Base-by-base conservation (phyloP, 73 alveolate species). In the Uronychia setigera region DNA sequence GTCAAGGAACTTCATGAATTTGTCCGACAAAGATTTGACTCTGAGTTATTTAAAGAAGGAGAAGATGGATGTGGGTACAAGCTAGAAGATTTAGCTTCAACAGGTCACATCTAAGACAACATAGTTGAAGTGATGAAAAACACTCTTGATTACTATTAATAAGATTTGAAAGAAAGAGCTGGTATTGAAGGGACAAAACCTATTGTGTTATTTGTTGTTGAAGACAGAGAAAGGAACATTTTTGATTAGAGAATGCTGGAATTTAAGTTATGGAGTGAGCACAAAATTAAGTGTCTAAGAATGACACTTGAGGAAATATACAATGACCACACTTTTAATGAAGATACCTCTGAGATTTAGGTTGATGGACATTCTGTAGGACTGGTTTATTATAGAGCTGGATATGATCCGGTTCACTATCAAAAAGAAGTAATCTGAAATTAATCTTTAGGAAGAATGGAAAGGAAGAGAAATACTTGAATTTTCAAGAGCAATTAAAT, bases 341-440 rank as follows among this genome's bases (percentile, higher is more conserved):
- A 83, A 27, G 87, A 83, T 19, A 90, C 93, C 30, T 84, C 91
- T 75, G 84, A 81, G 31, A 87, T 91, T 31, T 59, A 30, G 29
- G 79, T 88, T 29, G 92, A 88, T 32, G 92, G 85, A 0, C 32
- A 78, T 60, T 90, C 92, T 88, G 92, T 97, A 28, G 96, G 97
- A 0, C 91, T 95, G 85, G 96, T 94, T 83, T 97, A 97, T 87
- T 95, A 87, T 88, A 90, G 99, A 30, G 90, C 98, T 0, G 98
- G 97, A 31, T 97, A 97, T 81, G 82, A 92, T 59, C 95, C 94
- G 29, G 92, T 60, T 67, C 96, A 97, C 75, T 95, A 88, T 76
- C 86, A 84, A 74, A 82, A 88, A 33, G 99, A 94, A 35, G 67
- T 46, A 46, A 19, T 5, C n/a, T 5, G 19, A 46, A 19, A 46